Evolutionary conservation across 176 grass and related monocot species (phyloP), one percentile per base, ranked within the genome.

Genomic region (Avena eriantha): DNA sequence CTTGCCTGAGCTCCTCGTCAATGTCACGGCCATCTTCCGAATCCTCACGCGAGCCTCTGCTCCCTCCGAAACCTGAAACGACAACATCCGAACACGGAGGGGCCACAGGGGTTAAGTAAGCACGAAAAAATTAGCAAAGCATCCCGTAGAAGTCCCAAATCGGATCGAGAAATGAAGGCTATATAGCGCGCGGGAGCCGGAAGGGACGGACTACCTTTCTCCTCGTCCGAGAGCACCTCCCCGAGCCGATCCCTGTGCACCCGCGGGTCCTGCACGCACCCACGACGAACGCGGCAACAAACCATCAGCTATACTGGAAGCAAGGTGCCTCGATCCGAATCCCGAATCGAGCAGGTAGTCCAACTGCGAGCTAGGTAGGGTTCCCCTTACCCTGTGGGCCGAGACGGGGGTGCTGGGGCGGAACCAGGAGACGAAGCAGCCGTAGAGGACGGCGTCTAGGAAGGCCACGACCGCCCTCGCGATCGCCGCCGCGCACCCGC

Each of bases 341-440:
- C 29, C 15, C 15, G 45, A 54, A 17, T 8, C 5, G n/a, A 22
- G 56, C 36, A 76, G 29, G 21, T 3, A 14, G 50, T n/a, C 29
- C 1, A 19, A 45, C 16, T 13, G 67, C 2, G 51, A 22, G 12
- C 0, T 34, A 36, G 54, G 2, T 17, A 54, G 22, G 56, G 64
- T 17, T 73, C 9, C 3, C 15, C 41, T 85, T 93, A 87, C 77
- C 4, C 41, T 34, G 81, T 31, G 58, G 19, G 36, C 7, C 54
- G 56, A 80, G 65, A 17, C 73, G 10, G 92, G 46, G 71, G 54
- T 57, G 61, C 50, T 58, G 34, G 11, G 10, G 48, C 86, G 83
- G 60, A 95, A 95, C 68, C 69, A 92, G 8, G 88, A 95, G 29
- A 53, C 61, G 88, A 90, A 86, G 73, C 79, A 95, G 51, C 34